Evolutionary conservation across 208 protist species (phyloP), one percentile per base, ranked within the genome.

Genomic region (Wallacemonas collosoma): DNA sequence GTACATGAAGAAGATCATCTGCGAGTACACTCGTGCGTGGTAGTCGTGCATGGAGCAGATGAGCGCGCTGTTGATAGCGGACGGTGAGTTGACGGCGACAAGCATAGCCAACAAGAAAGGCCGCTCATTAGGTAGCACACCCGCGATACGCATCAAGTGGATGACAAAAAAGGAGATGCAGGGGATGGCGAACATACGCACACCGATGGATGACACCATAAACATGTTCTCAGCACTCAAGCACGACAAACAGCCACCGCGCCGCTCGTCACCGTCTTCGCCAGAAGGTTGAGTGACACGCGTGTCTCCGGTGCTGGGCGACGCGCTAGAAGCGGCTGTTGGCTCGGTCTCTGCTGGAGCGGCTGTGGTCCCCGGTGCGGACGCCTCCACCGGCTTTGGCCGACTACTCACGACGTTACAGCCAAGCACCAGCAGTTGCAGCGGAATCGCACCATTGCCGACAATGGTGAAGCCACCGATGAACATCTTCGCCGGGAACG

Each of bases 401-500:
- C 63, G 45, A 14, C 60, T 82, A 14, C 71, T 69, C 12, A 55
- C 70, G 12, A 94, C 70, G 65, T 79, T 89, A 63, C 73, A 77
- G 36, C 85, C 82, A 36, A 94, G 66, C 62, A 92, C 65, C 9
- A 94, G 70, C 62, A 93, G 62, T 69, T 88, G 79, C 47, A 94
- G 72, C 14, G 89, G 89, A 44, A 94, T 85, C 6, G 79, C 72
- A 12, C 84, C 89, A 14, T 67, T 63, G 41, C 89, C 87, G 26
- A 89, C 76, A 17, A 90, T 70, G 38, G 70, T 70, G 53, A 91
- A 71, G 36, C 87, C 89, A 39, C 83, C 82, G 63, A 94, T 56
- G 26, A 92, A 7, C 2, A 80, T 75, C 56, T 82, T 72, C 35
- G 82, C 83, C 1, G 67, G 39, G 26, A 78, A 73, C 48, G 75